A percentile compares a stretch with the other conserved stretches of the same genome.
phyloP scores from a whole-genome alignment of 1,284 basidiomycete genomes.

The Sporisorium iseilematis-ciliati region DNA sequence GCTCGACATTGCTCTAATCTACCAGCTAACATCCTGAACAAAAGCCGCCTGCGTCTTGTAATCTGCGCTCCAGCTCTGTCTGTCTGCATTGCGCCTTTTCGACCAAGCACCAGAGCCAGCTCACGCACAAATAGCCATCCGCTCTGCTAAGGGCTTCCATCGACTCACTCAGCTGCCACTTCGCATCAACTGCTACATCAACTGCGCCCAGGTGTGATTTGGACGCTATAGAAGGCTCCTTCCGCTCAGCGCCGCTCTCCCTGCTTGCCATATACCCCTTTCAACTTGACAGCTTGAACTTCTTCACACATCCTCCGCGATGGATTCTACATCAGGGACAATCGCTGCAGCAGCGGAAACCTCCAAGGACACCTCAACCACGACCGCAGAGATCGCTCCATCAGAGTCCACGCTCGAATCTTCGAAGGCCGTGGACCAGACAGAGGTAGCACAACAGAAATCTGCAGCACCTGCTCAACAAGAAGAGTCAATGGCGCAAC shows the following conservation, averaged over 20 bases:
- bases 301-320: not conserved
- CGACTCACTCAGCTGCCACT: not conserved
- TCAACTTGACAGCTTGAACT: not conserved
- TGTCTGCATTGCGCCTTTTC: too few species aligned
- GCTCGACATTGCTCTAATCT: not conserved
- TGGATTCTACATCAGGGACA: constrained; percentile 4
- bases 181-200: too few species aligned
- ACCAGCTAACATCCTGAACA: too few species aligned
- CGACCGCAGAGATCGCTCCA: not conserved
- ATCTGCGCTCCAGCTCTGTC: too few species aligned
- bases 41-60: too few species aligned
- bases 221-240: not conserved
- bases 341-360: not conserved
- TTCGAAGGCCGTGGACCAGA: not conserved
- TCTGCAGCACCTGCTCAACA: not conserved
- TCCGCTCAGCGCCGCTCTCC: not conserved
- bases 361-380: not conserved
- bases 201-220: too few species aligned
- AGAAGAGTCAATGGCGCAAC: not conserved
- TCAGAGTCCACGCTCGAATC: not conserved
- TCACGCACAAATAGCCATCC: too few species aligned
- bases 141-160: too few species aligned
- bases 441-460: not conserved
- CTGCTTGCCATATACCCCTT: not conserved
- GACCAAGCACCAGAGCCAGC: too few species aligned